Base-by-base conservation (phyloP, 1,284 basidiomycete species). In the Baeospora myosura region DNA sequence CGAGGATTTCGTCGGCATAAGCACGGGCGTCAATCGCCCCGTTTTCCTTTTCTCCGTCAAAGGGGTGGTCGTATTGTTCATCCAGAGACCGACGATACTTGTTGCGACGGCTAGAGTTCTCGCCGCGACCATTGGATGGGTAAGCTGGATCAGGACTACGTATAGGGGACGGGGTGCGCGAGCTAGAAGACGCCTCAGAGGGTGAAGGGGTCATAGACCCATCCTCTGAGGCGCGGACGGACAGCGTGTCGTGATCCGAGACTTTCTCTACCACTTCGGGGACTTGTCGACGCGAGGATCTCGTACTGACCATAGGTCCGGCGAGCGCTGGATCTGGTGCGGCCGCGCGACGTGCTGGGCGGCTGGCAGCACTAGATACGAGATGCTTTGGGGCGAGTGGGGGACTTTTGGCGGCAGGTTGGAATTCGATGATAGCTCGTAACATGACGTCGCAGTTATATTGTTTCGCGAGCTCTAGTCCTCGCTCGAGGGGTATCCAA, bases 381-480 rank as follows among this genome's bases (percentile, higher is more conserved):
- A 93, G 71, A 63, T 99, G 96, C 64, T 98, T 98, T 10, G 96
- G 96, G 16, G 96, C 96, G 23, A 89, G 77, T 16, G 96, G 96
- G 1, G 96, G 96, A 43, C 94, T 97, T 57, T 88, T 88, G 5
- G 86, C 81, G 3, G 87, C 83, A 5, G 95, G 90, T 43, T 88
- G 80, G 59, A 95, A 98, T 59, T 97, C 92, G 48, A 98, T 91
- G 50, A 99, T 91, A 18, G 96, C 91, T 24, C 89, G 83, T n/a
- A 99, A 74, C 11, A 89, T 70, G 18, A 71, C 60, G 52, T 94
- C 90, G 57, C 96, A 94, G 51, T 92, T 91, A 66, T 98, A 98
- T 59, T 96, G 92, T 54, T 82, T 89, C 21, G 91, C 88, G 11
- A 99, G 73, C 23, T 71, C 71, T 40, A 98, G 69, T 4, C 94